Base-by-base conservation (phyloP, 2,329 filamentous ascomycete species). In the Fusarium odoratissimum region DNA sequence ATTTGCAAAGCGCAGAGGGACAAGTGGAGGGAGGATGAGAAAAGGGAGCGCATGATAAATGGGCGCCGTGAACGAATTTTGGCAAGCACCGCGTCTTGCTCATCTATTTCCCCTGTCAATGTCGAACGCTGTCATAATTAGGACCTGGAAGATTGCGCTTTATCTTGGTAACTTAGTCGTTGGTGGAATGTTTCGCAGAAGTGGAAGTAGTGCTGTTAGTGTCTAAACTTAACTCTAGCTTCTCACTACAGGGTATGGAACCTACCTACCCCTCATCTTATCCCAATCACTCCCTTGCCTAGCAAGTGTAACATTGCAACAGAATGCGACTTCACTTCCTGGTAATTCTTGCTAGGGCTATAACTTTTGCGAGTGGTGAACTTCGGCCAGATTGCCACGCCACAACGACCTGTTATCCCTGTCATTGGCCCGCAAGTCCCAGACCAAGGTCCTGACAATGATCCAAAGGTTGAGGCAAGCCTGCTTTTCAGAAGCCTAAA, bases 11-110 rank as follows among this genome's bases (percentile, higher is more conserved):
- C 13, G 13, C 28, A 30, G 0, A 46, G 44, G 19, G 9, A 5
- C 0, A 30, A 11, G 6, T 30, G 19, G 19, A 16, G 3, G 13
- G 6, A 30, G 11, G 6, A n/a, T 16, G 44, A 46, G 2, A 3
- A 46, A 2, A 48, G 14, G 13, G 6, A 6, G 1, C 6, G 4
- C 0, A 0, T 48, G 21, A 17, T 48, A n/a, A 12, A 8, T 3
- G 19, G 0, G 3, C 21, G 21, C 1, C 45, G 45, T 12, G 0
- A 11, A 8, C 21, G 10, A 12, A n/a, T n/a, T 12, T 6, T 12
- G 2, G 6, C 14, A 46, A 31, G 30, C 23, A 25, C 23, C 23
- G 23, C 23, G 23, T 25, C 23, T 25, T 25, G 23, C 23, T 4
- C 23, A 25, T 25, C 23, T 25, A 25, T 25, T 25, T 25, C 23